Base-by-base conservation (phyloP, 2,329 filamentous ascomycete genomes). In the Stachybotrys chartarum region DNA sequence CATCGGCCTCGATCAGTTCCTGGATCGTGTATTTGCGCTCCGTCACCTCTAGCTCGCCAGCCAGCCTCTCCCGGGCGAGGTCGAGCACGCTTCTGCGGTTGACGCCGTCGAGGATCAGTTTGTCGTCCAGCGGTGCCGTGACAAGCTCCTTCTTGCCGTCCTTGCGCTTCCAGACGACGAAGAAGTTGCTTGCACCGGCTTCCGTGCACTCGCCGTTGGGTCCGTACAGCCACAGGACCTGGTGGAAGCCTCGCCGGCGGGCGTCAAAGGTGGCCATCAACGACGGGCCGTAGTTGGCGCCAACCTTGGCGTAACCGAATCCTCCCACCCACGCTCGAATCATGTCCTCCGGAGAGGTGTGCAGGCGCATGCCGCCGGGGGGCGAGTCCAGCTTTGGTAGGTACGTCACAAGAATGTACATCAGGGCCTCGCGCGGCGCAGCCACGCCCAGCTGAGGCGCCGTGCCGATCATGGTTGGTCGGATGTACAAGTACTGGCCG, bases 211-310 rank as follows among this genome's bases (percentile, higher is more conserved):
- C 83, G 53, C 82, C 83, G 62, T 93, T 80, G 46, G 82, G 72
- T 1, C 91, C 91, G 66, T 96, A 94, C 52, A 97, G 80, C 92
- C 92, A 97, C n/a, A 97, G 81, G 55, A 97, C 87, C 78, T 97
- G 93, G 67, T 93, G 83, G 72, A 85, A 97, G 0, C 93, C 92
- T 46, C 82, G 75, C 11, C 75, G 76, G 55, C 85, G 77, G 3
- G 92, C 92, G 70, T 92, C 88, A 17, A 80, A 80, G 51, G 91
- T 91, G 4, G 90, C 89, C 54, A 90, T 78, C 54, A 97, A 79
- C 18, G 83, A 86, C 17, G 92, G 92, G 0, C 92, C 92, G 71
- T 96, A 97, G 78, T 96, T 97, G 58, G 92, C 92, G 54, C 92
- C 92, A 39, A 97, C 83, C 75, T 97, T 97, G 58, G 91, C 91